Evolutionary conservation across 768 basidiomycete genomes (phyloP), one percentile per base, ranked within the genome.

Genomic region (Termitomyces sp.): DNA sequence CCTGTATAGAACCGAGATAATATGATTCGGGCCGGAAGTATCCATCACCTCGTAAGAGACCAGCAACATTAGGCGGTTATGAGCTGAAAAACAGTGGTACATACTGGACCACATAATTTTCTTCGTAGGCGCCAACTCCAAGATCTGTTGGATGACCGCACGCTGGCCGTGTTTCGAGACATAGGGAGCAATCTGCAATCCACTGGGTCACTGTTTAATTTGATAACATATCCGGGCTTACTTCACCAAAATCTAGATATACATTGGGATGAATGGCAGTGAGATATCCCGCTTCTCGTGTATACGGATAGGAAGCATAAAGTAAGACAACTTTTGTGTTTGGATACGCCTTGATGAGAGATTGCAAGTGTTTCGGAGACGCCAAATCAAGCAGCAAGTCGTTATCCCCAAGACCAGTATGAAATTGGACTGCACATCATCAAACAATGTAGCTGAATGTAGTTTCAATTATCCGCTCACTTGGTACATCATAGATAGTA

Each of bases 81-180:
- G 20, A 20, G 18, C 14, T 20, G 9, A 16, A 51, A 32, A 20
- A 45, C 6, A 3, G 70, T 82, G 61, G 22, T 44, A 45, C 30
- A 32, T 22, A 89, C 89, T 90, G 4, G 88, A 90, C 87, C 87
- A 92, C 73, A 92, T 66, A 28, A 92, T 82, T 66, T 91, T 92
- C 67, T 85, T 90, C 30, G 85, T 89, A 13, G 90, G 90, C 18
- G 79, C 74, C 14, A 90, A 70, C 68, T 92, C 90, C 2, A 92
- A 71, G 22, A 88, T 72, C 65, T 91, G 83, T 26, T 75, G 77
- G 30, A 91, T 68, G 47, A 85, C 76, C 0, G 69, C 64, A 11
- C 80, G 74, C 67, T 91, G 90, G 3, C 88, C 90, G 6, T 79
- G 75, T 0, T 71, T 74, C 0, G 86, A 86, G 43, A 92, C 72